phyloP scores from a whole-genome alignment of 306 rosid species.

The Ceratonia siliqua region DNA sequence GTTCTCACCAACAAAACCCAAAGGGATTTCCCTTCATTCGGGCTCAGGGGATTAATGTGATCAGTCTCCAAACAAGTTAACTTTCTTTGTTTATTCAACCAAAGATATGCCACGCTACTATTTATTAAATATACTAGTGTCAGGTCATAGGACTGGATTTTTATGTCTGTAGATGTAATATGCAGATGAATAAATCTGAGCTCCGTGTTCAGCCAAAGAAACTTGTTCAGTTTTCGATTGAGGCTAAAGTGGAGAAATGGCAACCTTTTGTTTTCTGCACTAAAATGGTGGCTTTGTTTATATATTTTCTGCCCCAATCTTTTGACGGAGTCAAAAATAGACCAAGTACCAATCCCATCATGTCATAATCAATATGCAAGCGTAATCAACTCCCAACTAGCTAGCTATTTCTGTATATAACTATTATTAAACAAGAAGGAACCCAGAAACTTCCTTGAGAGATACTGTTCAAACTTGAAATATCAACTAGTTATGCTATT shows the following conservation, averaged over 20 bases:
- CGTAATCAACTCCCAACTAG: constrained; percentile 24
- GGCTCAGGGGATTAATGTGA: background rate
- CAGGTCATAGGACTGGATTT: background rate
- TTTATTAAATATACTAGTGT: background rate
- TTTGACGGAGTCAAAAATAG: constrained; percentile 43
- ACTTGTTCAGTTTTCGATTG: too few species aligned
- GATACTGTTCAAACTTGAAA: constrained; percentile 13
- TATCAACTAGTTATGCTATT: background rate
- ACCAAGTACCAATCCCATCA: constrained; percentile 5
- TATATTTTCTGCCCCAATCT: constrained; percentile 1
- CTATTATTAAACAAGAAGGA: constrained; percentile 9
- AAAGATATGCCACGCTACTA: background rate
- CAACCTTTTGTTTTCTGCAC: constrained; percentile 1
- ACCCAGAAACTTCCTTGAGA: constrained; percentile 30
- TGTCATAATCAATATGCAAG: constrained; percentile 28
- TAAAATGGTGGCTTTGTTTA: background rate
- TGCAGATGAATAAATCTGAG: background rate
- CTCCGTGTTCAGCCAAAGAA: constrained; percentile 7
- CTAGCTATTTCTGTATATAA: background rate
- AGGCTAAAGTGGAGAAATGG: background rate
- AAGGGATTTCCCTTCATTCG: constrained; percentile 7
- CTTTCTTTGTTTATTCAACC: constrained; percentile 3
- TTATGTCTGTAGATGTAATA: too few species aligned
- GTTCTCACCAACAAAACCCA: constrained; percentile 22
- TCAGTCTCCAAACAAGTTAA: constrained; percentile 4